Percentiles rank a stretch among this genome's conserved stretches.
Conservation (phyloP, 2,329 filamentous ascomycete species). For the Scedosporium minutisporum region DNA sequence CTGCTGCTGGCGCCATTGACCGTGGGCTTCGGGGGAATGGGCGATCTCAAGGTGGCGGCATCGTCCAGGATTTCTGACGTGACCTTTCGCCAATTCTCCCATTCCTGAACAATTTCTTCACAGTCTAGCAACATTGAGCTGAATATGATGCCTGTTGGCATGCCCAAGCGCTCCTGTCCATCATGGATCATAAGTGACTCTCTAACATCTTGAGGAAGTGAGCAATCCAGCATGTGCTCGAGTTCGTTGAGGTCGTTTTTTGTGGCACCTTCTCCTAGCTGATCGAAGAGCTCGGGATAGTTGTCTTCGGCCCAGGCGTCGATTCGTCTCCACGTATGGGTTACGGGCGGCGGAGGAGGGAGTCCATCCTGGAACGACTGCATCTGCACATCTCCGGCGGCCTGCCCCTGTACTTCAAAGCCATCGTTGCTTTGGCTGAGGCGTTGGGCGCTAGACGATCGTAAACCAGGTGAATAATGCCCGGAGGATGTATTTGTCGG, state of each 20-base stretch:
- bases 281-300: constrained; percentile 88
- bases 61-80: constrained; percentile 77
- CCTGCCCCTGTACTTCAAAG: constrained; percentile 61
- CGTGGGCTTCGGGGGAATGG: constrained; percentile 45
- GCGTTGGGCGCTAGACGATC: constrained; percentile 63
- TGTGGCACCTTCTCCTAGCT: constrained; percentile 85
- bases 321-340: constrained; percentile 89
- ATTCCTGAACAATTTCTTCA: constrained; percentile 96
- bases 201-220: constrained; percentile 83
- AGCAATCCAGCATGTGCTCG: constrained; percentile 91
- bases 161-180: constrained; percentile 90
- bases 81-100: constrained; percentile 91
- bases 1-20: constrained; percentile 51
- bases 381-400: constrained; percentile 83
- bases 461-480: constrained; percentile 83
- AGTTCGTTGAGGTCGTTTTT: constrained; percentile 93
- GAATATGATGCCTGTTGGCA: constrained; percentile 87
- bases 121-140: constrained; percentile 93
- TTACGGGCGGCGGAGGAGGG: constrained; percentile 77
- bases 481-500: constrained; percentile 48
- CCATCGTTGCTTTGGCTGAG: constrained; percentile 52
- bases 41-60: constrained; percentile 19
- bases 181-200: constrained; percentile 88
- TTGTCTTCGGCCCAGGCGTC: constrained; percentile 91
- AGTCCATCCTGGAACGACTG: constrained; percentile 88